Base-by-base conservation (phyloP, 2,329 filamentous ascomycete genomes). In the Bertia moriformis region DNA sequence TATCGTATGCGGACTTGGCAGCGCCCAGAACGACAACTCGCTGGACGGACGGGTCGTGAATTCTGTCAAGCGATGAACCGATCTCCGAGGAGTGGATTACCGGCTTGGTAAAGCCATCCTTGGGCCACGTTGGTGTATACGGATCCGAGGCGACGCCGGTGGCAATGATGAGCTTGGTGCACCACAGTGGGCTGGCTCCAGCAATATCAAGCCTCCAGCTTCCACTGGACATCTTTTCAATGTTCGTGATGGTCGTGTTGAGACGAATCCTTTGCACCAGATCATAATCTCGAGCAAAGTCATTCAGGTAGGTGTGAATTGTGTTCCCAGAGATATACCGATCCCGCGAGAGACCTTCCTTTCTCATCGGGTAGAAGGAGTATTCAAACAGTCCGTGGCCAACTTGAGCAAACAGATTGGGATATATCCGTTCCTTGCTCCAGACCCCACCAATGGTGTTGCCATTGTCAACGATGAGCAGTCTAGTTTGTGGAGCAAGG, bases 1-100 rank as follows among this genome's bases (percentile, higher is more conserved):
- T 44, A 38, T 59, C 56, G 40, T 51, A 58, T 2, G 54, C 46
- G 2, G 54, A 57, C 43, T 59, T 58, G 3, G 55, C 48, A 1
- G 45, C 52, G 4, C 55, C 55, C 3, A 56, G 41, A 2, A 59
- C 55, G 4, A 48, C 47, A 1, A 45, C 54, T 27, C 22, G 22
- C 22, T 27, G 22, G 3, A 46, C 40, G 14, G 46, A 38, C 14
- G 36, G 24, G 14, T 27, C 36, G 19, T 42, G 33, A 3, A 44
- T 38, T 3, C 38, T 27, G 10, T 29, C 19, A 12, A 48, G 40
- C 15, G 47, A 38, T 4, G 36, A 30, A 3, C 48, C 49, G 3
- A 46, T 45, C 2, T 52, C 46, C 10, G 40, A 37, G 1, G 53
- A 54, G 39, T 59, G 56, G 14, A 54, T 51, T 18, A 53, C 45